These are phyloP conservation scores for Phytophthora vignae DNA, from an alignment of 352 stramenopile species.

Conservation along the genomic window DNA sequence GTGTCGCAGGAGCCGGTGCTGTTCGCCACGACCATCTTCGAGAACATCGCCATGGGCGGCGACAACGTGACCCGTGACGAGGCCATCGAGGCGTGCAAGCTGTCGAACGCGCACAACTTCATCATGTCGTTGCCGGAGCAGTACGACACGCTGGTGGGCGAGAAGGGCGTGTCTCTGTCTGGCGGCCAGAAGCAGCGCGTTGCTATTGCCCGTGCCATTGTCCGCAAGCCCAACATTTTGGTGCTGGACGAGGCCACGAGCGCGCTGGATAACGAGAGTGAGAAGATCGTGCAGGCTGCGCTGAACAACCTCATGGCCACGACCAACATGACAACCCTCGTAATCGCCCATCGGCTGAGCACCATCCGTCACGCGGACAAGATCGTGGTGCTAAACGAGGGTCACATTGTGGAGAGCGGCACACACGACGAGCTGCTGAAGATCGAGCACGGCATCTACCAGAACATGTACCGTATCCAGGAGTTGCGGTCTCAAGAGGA, in stretches of 20 bases:
- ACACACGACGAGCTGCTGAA: slow-evolving; percentile 44
- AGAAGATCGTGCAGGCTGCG: slow-evolving; percentile 51
- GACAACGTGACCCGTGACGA: slow-evolving; percentile 64
- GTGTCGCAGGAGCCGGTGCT: slow-evolving; percentile 84
- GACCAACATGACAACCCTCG: slow-evolving; percentile 65
- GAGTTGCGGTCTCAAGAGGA: slow-evolving; percentile 15
- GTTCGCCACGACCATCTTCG: slow-evolving; percentile 78
- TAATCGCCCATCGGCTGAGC: slow-evolving; percentile 61
- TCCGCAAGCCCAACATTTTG: slow-evolving; percentile 32
- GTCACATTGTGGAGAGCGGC: slow-evolving; percentile 43
- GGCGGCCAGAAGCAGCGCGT: slow-evolving; percentile 64
- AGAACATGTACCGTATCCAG: slow-evolving; percentile 85
- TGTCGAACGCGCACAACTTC: slow-evolving; percentile 90
- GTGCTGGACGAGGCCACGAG: not conserved
- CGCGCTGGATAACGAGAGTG: slow-evolving; percentile 4
- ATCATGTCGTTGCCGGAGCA: slow-evolving; percentile 89
- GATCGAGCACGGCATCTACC: slow-evolving; percentile 76
- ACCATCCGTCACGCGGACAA: slow-evolving; percentile 43
- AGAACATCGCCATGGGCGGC: slow-evolving; percentile 88
- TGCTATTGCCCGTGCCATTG: slow-evolving; percentile 51
- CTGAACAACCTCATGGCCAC: slow-evolving; percentile 44
- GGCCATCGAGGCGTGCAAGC: slow-evolving; percentile 78
- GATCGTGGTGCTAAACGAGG: no score
- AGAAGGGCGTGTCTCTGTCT: slow-evolving; percentile 57
- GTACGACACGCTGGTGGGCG: slow-evolving; percentile 86